Evolutionary conservation across 1,284 basidiomycete genomes (phyloP).

Genomic region (Boletus sp.): DNA sequence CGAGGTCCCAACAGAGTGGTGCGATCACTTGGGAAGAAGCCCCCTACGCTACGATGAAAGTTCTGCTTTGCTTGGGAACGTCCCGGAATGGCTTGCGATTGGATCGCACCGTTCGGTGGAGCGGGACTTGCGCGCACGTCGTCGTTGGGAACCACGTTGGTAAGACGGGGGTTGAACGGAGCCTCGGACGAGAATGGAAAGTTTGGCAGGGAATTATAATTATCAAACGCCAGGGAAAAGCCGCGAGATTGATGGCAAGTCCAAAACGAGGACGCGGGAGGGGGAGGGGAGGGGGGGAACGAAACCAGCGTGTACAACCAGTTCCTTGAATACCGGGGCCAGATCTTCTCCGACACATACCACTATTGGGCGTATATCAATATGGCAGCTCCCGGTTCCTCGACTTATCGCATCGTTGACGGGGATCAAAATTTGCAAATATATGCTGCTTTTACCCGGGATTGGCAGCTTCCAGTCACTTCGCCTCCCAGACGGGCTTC

Average conservation of each 20-base stretch:
- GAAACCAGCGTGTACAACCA: background rate
- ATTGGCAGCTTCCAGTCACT: slow-evolving; percentile 18
- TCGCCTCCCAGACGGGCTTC: slow-evolving; percentile 24
- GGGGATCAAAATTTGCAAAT: slow-evolving; percentile 24
- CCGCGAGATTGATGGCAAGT: too few species aligned
- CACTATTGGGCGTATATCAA: too few species aligned
- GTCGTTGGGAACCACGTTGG: slow-evolving; percentile 15
- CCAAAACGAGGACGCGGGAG: too few species aligned
- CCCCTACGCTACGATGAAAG: too few species aligned
- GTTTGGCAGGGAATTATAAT: slow-evolving; percentile 2
- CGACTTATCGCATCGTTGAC: slow-evolving; percentile 16
- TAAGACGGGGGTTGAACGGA: slow-evolving; percentile 17
- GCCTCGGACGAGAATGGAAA: slow-evolving; percentile 18
- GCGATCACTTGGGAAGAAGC: too few species aligned
- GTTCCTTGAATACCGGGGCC: slow-evolving; percentile 25
- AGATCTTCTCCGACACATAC: background rate
- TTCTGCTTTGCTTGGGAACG: too few species aligned
- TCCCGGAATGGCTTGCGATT: too few species aligned
- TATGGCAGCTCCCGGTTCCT: slow-evolving; percentile 14
- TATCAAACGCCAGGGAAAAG: too few species aligned
- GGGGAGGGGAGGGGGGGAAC: too few species aligned
- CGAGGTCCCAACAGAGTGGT: too few species aligned
- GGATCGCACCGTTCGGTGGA: slow-evolving; percentile 22
- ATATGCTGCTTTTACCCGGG: background rate
- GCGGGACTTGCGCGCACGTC: slow-evolving; percentile 17